Evolutionary conservation across 768 basidiomycete genomes (phyloP), one percentile per base, ranked within the genome.

Genomic region (Tylopilus felleus): DNA sequence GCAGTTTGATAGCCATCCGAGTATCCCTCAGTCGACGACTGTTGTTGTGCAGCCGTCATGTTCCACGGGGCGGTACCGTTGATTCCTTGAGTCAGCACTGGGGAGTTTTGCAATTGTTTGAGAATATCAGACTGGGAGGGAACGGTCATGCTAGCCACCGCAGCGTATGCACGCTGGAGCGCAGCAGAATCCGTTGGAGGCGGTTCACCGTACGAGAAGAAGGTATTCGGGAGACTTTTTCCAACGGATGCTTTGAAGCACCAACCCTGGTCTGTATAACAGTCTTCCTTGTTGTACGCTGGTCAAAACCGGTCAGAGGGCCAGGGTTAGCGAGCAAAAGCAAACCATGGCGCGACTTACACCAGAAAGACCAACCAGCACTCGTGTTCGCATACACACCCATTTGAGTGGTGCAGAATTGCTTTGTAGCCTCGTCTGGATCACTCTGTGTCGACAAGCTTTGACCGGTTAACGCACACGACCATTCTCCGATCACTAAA

Each of bases 311-410:
- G 4, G 19, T 58, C 14, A 53, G 29, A 31, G 12, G 7, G 12
- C 13, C 21, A 19, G 8, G 10, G 8, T 27, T 1, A 25, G 23
- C 27, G 17, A 47, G 8, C 29, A 13, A 21, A 33, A n/a, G 14
- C 9, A 45, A 28, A 31, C 8, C 10, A 8, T 8, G 25, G 6
- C 1, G 27, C 33, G 2, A 64, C 82, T 57, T 60, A 85, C 85
- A 77, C 86, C 87, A 88, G 65, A 88, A 88, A 33, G 71, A 70
- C 82, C 84, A 88, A 0, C 88, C 85, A 1, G 83, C 79, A 17
- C 82, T 77, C 31, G 68, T 68, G 52, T 77, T 79, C 3, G 76
- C 60, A 59, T 87, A 90, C 0, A 77, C 76, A 21, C 77, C 74
- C 74, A 84, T 74, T 60, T 88, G 86, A 3, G 73, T 77, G 2